Percentiles rank a stretch among this genome's conserved stretches.
Evolutionary conservation across 2,329 filamentous ascomycete species (phyloP).

Genomic region (Pseudogymnoascus sp.): DNA sequence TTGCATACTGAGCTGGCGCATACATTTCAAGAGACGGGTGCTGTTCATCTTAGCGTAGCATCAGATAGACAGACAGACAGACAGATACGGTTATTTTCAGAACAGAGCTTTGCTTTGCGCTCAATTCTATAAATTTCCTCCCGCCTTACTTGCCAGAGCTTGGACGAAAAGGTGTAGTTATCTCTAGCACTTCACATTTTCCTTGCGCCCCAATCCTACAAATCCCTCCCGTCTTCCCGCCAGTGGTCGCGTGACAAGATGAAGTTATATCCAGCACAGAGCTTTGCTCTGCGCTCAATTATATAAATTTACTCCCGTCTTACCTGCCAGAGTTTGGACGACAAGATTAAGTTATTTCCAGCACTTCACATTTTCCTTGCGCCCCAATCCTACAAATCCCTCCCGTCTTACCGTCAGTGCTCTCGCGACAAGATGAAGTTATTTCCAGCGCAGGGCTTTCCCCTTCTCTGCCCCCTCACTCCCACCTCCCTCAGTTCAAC

Average conservation of each 20-base stretch:
- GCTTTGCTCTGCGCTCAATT: background rate
- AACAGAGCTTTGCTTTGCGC: background rate
- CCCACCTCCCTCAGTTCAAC: background rate
- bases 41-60: constrained; percentile 5
- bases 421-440: background rate
- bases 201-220: background rate
- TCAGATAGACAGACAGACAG: background rate
- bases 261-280: background rate
- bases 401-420: background rate
- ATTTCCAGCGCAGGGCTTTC: background rate
- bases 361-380: background rate
- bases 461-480: background rate
- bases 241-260: background rate
- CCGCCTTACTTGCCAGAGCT: background rate
- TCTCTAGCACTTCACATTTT: background rate
- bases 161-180: background rate
- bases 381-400: background rate
- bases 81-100: background rate
- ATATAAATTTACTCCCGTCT: background rate
- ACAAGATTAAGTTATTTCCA: background rate
- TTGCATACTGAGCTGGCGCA: background rate
- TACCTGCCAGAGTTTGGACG: background rate
- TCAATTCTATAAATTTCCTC: background rate
- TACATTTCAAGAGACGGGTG: background rate
- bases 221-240: background rate